A percentile compares a stretch with the other conserved stretches of the same genome.
phyloP scores from a whole-genome alignment of 116 monocot genomes.

The Cymodocea nodosa region DNA sequence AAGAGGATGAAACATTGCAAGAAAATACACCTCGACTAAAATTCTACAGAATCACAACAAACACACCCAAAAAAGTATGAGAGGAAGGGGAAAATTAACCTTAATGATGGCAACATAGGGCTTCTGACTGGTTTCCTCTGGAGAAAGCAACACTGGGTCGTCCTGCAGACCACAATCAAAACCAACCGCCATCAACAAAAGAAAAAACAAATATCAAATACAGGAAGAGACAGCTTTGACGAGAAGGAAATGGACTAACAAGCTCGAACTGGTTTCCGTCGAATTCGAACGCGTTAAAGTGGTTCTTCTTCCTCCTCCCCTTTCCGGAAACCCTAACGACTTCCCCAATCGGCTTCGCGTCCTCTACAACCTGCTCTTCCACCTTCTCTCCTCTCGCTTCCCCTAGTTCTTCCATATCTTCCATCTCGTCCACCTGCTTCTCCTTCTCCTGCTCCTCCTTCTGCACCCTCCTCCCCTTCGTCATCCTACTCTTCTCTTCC shows the following conservation, averaged over 20 bases:
- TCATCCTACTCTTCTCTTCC: background rate
- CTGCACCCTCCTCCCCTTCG: conserved; percentile 1
- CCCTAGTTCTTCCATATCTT: background rate
- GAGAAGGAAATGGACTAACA: conserved; percentile 13
- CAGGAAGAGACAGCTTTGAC: background rate
- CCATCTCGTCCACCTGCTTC: conserved; percentile 7
- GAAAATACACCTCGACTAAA: background rate
- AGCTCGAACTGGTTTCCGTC: conserved; percentile 64
- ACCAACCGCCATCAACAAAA: background rate
- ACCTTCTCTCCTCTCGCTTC: background rate
- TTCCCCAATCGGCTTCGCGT: conserved; percentile 37
- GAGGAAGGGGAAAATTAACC: conserved; percentile 12
- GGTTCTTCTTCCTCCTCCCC: conserved; percentile 61
- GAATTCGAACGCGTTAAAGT: conserved; percentile 63
- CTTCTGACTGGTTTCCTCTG: conserved; percentile 48
- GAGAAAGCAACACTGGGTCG: conserved; percentile 70
- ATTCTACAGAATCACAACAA: background rate
- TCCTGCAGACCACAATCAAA: conserved; percentile 29
- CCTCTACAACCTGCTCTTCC: conserved; percentile 15
- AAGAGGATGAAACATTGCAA: background rate
- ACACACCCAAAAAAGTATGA: background rate
- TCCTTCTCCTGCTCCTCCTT: background rate
- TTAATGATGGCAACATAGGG: conserved; percentile 92
- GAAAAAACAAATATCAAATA: background rate
- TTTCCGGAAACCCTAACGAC: conserved; percentile 51